Base-by-base conservation (phyloP, 768 basidiomycete species). In the Boletus bicolor region DNA sequence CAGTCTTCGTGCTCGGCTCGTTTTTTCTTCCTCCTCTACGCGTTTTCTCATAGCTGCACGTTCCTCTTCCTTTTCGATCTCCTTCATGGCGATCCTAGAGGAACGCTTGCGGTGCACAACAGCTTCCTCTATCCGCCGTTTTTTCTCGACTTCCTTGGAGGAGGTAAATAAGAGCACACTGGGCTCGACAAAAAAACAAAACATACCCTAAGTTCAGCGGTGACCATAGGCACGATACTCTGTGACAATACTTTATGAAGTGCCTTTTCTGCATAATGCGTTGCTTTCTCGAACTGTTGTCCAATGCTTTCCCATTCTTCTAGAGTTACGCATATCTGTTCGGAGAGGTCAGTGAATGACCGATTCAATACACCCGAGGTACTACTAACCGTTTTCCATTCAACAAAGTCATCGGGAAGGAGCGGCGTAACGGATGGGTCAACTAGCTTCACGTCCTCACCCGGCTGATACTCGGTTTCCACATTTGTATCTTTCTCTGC, bases 31-130 rank as follows among this genome's bases (percentile, higher is more conserved):
- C 43, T 85, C 86, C 55, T 92, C 89, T 3, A 76, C 80, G 57
- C 80, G 82, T 62, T 75, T 80, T 55, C 77, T 74, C n/a, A 82
- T 82, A 8, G 81, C 79, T 26, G 82, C 70, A 36, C 82, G 77
- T 21, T 86, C 85, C 58, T 88, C 84, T 69, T 93, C 89, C 61
- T 82, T 84, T 69, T 91, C 91, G 36, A 75, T 82, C 68, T 96
- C 93, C 62, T 84, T 87, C 38, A 86, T 73, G 4, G 91, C 89
- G 54, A 97, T 84, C 34, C 95, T 88, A 17, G 91, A 91, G 0
- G 93, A 96, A 24, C 94, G 87, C 70, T 98, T 97, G 56, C 94
- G 85, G 56, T 91, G 89, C 26, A 83, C 81, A 12, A 94, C 73
- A 2, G 90, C 89, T 59, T 89, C 87, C 58, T 91, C 87, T 49